These are phyloP conservation scores for Kwoniella heveanensis DNA, from an alignment of 768 basidiomycete species.

Conservation along the genomic window DNA sequence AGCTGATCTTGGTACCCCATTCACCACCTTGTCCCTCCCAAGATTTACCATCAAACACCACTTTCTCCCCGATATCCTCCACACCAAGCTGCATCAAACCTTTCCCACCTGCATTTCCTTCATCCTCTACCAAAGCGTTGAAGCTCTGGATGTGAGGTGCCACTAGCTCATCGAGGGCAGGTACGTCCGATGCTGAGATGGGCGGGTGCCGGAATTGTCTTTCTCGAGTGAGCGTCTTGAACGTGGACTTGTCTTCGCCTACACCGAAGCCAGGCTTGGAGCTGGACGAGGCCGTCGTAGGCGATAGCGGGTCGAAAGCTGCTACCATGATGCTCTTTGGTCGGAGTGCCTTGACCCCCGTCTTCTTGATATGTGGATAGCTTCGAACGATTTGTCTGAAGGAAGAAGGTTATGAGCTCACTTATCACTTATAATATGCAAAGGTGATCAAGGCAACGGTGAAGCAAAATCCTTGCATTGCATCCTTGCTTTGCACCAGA, in stretches of 20 bases:
- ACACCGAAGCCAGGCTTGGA: neutral
- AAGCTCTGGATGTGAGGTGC: constrained; percentile 93
- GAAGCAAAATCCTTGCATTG: too few relatives aligned
- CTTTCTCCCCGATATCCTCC: constrained; percentile 82
- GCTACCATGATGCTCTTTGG: constrained; percentile 11
- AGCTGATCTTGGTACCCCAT: constrained; percentile 73
- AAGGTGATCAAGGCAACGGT: too few relatives aligned
- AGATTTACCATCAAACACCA: constrained; percentile 82
- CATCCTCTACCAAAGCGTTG: constrained; percentile 93
- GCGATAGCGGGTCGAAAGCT: constrained; percentile 27
- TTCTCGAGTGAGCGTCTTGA: constrained; percentile 80
- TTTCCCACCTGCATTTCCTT: constrained; percentile 66
- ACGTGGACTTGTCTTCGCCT: constrained; percentile 56
- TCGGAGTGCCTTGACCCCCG: too few relatives aligned
- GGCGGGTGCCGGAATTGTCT: constrained; percentile 72
- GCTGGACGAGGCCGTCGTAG: constrained; percentile 18
- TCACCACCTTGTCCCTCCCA: constrained; percentile 57
- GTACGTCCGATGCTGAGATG: constrained; percentile 68
- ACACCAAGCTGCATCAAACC: constrained; percentile 78
- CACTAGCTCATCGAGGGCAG: constrained; percentile 88
- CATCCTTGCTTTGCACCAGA: too few relatives aligned
- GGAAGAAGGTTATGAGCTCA: too few relatives aligned
- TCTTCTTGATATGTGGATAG: too few relatives aligned
- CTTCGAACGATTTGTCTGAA: too few relatives aligned
- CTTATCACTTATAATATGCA: too few relatives aligned